Evolutionary conservation across 2,329 filamentous ascomycete genomes (phyloP), one percentile per base, ranked within the genome.

Genomic region (Ophiostoma populinum): DNA sequence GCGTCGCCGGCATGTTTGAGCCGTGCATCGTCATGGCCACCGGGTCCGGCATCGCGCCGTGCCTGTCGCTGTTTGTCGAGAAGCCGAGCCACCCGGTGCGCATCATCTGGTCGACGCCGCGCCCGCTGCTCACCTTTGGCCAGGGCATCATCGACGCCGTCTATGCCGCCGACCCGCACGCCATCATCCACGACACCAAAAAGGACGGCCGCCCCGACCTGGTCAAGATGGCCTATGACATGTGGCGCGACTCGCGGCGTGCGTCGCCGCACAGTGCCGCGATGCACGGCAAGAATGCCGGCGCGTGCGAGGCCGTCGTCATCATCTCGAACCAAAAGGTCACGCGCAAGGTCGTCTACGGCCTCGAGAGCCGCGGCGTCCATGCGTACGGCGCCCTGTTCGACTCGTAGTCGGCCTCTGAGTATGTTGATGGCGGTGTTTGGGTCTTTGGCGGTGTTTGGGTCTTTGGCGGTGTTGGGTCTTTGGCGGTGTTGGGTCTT

Each of bases 41-140:
- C 0, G 73, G 73, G 2, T 73, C 69, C 0, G 72, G 72, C 3
- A 75, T 77, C 39, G 71, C 69, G 0, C 72, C 72, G 0, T 70
- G 65, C 39, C 53, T 75, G 21, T 68, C 67, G 2, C 61, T 75
- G 35, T 56, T 48, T 60, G 66, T 20, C 55, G 75, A n/a, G 72
- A 15, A 47, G 36, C 47, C 45, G 9, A 41, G 43, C 17, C 41
- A 48, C 10, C 50, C 49, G 2, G 42, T 54, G 34, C 46, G 50
- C 11, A 47, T 57, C 24, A 41, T 55, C 20, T 58, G 54, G 55
- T 52, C 49, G 37, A 51, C 53, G 9, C 46, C 45, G 15, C 44
- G 42, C 15, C 53, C 55, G 8, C 33, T 49, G n/a, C 40, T 47
- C 39, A 55, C 53, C 2, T 56, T 54, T 25, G 53, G 55, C 2